phyloP scores from a whole-genome alignment of 1,139 yeast genomes.

The Casaregolazyma lundiana region DNA sequence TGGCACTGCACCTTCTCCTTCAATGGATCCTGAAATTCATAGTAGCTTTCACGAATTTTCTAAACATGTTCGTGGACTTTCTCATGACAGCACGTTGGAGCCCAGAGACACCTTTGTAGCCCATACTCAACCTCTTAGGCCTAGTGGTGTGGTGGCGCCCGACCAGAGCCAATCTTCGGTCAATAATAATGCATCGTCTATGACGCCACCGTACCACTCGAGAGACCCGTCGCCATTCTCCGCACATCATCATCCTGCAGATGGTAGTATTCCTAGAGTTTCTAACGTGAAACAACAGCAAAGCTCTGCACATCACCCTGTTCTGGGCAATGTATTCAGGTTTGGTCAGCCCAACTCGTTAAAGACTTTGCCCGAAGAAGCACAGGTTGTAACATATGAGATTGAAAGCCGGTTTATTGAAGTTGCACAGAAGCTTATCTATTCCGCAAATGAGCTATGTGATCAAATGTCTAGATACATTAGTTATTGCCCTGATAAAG shows the following conservation, averaged over 20 bases:
- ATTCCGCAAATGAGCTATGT: slow-evolving; percentile 60
- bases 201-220: neutral
- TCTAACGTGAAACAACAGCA: neutral
- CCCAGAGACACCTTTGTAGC: slow-evolving; percentile 6
- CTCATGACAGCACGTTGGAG: slow-evolving; percentile 21
- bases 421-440: slow-evolving; percentile 35
- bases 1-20: slow-evolving; percentile 5
- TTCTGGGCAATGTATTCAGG: neutral
- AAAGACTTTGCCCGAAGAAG: slow-evolving; percentile 60
- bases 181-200: neutral
- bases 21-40: slow-evolving; percentile 1
- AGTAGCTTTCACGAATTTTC: slow-evolving; percentile 8
- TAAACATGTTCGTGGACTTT: slow-evolving; percentile 19
- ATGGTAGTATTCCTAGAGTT: neutral
- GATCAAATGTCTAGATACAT: slow-evolving; percentile 62
- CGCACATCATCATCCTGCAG: neutral
- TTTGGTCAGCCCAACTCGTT: slow-evolving; percentile 25
- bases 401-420: slow-evolving; percentile 26
- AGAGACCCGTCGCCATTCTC: neutral
- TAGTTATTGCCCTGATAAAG: slow-evolving; percentile 62
- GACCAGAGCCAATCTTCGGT: neutral
- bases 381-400: slow-evolving; percentile 11
- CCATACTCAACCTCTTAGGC: neutral
- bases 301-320: neutral
- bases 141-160: too few relatives aligned